Evolutionary conservation across 768 basidiomycete species (phyloP).

Genomic region (Lentinula detonsa): DNA sequence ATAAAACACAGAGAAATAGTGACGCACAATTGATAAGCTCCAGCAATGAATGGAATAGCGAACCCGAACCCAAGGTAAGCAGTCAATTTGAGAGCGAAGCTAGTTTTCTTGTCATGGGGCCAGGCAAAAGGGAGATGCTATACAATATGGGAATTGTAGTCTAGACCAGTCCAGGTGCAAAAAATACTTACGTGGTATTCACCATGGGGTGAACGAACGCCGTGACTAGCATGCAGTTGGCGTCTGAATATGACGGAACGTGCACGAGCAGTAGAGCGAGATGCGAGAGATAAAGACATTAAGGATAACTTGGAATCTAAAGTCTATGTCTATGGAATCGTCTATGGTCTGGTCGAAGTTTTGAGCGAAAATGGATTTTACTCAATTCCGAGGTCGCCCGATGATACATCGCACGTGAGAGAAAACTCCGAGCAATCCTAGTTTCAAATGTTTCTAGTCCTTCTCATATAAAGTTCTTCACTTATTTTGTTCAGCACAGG

Average conservation of each 20-base stretch:
- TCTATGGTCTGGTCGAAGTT: not conserved
- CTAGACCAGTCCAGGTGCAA: not conserved
- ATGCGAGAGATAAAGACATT: slow-evolving; percentile 5
- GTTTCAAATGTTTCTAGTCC: no score
- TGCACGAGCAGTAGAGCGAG: not conserved
- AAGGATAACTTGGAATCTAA: not conserved
- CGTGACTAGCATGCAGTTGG: slow-evolving; percentile 32
- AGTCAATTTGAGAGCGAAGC: slow-evolving; percentile 36
- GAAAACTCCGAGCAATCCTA: no score
- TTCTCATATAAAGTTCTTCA: no score
- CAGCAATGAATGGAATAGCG: slow-evolving; percentile 60
- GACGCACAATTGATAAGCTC: slow-evolving; percentile 59
- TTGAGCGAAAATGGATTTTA: no score
- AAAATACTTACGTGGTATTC: slow-evolving; percentile 48
- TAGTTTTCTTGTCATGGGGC: slow-evolving; percentile 33
- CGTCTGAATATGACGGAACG: not conserved
- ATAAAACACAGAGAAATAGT: not conserved
- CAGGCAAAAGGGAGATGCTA: slow-evolving; percentile 55
- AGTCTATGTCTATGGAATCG: not conserved
- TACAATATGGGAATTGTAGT: not conserved
- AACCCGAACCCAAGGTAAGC: slow-evolving; percentile 51
- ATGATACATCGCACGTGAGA: not conserved
- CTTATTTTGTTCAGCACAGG: no score
- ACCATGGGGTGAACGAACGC: slow-evolving; percentile 42
- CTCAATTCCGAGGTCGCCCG: not conserved